Percentiles rank a stretch among this genome's conserved stretches.
phyloP scores from a whole-genome alignment of 148 eudicot species.

The Drosera capensis region DNA sequence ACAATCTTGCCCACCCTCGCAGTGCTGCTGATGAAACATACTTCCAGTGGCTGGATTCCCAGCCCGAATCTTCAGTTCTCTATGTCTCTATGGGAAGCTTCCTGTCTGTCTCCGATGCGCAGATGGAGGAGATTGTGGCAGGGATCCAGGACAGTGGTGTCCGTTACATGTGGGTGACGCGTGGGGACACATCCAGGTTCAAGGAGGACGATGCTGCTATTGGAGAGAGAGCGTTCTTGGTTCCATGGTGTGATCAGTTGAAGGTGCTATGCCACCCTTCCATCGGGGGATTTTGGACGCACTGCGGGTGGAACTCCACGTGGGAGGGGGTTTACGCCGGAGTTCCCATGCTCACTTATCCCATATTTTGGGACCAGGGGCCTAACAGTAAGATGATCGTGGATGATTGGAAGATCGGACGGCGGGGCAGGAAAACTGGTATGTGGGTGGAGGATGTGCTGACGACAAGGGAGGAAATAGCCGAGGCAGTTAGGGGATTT shows the following conservation, averaged over 20 bases:
- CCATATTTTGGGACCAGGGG: conserved; percentile 34
- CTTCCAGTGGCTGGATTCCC: conserved; percentile 32
- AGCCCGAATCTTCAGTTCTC: conserved; percentile 22
- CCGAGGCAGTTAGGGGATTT: conserved; percentile 12
- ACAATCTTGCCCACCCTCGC: not conserved
- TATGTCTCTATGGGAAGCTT: conserved; percentile 61
- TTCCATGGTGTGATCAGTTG: conserved; percentile 48
- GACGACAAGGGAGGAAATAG: conserved; percentile 19
- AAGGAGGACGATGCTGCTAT: not conserved
- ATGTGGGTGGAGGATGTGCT: conserved; percentile 12
- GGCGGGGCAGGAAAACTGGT: conserved; percentile 11
- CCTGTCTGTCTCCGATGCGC: conserved; percentile 37
- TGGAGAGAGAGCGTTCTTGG: conserved; percentile 17
- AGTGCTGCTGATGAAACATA: conserved; percentile 8
- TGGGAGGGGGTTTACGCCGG: conserved; percentile 34
- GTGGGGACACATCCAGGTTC: conserved; percentile 17
- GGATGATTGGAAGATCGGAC: conserved; percentile 37
- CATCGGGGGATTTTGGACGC: conserved; percentile 52
- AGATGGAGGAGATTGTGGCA: conserved; percentile 38
- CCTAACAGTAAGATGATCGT: conserved; percentile 33
- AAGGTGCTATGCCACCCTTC: conserved; percentile 34
- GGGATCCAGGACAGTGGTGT: conserved; percentile 43
- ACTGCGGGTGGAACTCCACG: conserved; percentile 56
- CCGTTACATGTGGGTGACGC: conserved; percentile 42
- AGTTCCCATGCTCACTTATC: conserved; percentile 34